Percentiles rank a stretch among this genome's conserved stretches.
Evolutionary conservation across 192 early-diverging fungal species (phyloP).

Genomic region (Piromyces sp.): DNA sequence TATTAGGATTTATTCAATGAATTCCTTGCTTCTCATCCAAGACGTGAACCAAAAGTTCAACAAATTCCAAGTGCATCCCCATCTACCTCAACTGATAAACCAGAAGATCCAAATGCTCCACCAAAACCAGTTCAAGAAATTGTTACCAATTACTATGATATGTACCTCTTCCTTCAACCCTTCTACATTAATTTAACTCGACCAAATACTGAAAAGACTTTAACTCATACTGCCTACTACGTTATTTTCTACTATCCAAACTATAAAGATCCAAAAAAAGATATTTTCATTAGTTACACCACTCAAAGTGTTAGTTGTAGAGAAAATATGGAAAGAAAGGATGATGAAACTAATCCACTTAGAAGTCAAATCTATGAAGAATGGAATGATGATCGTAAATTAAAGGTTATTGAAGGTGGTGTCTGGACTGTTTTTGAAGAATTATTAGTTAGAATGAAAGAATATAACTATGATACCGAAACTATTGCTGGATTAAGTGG

Average conservation of each 20-base stretch:
- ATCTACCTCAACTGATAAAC: background rate
- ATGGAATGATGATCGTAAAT: background rate
- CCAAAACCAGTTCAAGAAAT: background rate
- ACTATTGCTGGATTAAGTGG: background rate
- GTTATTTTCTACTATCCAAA: background rate
- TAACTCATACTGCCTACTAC: background rate
- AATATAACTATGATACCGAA: background rate
- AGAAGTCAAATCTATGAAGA: background rate
- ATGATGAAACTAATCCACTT: background rate
- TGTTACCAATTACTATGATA: background rate
- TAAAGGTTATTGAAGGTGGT: background rate
- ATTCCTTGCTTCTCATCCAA: background rate
- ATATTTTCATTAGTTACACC: background rate
- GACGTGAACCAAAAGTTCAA: background rate
- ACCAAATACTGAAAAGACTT: background rate
- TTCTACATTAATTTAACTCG: background rate
- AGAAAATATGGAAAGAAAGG: background rate
- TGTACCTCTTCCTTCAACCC: background rate
- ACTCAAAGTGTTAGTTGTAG: background rate
- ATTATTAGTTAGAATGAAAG: background rate
- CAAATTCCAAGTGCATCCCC: background rate
- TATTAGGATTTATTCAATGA: background rate
- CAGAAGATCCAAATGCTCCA: background rate
- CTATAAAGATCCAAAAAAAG: background rate
- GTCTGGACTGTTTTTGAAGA: background rate